Percentiles rank a stretch among this genome's conserved stretches.
Evolutionary conservation across 2,329 filamentous ascomycete species (phyloP).

Genomic region (Exophiala spinifera): DNA sequence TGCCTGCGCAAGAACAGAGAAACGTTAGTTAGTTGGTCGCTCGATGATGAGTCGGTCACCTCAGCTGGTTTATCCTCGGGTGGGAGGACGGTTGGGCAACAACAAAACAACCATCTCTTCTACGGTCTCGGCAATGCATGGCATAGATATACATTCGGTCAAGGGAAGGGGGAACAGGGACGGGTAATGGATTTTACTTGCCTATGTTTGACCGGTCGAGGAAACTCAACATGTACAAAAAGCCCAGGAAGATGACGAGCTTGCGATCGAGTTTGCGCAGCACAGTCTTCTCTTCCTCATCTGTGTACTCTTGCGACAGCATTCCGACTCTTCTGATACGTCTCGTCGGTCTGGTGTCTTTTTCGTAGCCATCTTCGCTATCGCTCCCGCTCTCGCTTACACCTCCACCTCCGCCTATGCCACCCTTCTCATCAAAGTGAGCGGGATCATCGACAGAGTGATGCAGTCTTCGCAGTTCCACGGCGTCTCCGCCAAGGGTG

Average conservation of each 20-base stretch:
- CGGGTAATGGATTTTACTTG: too few relatives aligned
- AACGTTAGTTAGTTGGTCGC: too few relatives aligned
- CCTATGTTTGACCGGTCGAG: conserved; percentile 73
- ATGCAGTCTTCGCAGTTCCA: conserved; percentile 17
- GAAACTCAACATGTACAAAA: conserved; percentile 82
- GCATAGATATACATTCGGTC: too few relatives aligned
- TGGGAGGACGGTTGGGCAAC: too few relatives aligned
- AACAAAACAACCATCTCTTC: too few relatives aligned
- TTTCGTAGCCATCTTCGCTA: conserved; percentile 10
- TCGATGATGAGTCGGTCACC: too few relatives aligned
- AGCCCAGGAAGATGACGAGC: conserved; percentile 74
- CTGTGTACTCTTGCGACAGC: conserved; percentile 57
- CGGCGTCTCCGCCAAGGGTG: neutral
- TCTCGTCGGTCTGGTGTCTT: neutral
- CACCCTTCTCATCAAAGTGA: too few relatives aligned
- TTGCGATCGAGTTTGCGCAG: conserved; percentile 72
- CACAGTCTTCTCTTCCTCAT: conserved; percentile 70
- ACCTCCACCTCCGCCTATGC: too few relatives aligned
- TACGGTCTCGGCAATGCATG: too few relatives aligned
- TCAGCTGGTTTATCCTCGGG: too few relatives aligned
- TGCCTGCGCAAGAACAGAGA: conserved; percentile 34
- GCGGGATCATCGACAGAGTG: neutral
- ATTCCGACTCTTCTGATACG: conserved; percentile 14
- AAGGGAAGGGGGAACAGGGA: too few relatives aligned
- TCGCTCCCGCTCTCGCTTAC: conserved; percentile 5